Evolutionary conservation across 768 basidiomycete genomes (phyloP).

Genomic region (Podaxis mareebaensis): DNA sequence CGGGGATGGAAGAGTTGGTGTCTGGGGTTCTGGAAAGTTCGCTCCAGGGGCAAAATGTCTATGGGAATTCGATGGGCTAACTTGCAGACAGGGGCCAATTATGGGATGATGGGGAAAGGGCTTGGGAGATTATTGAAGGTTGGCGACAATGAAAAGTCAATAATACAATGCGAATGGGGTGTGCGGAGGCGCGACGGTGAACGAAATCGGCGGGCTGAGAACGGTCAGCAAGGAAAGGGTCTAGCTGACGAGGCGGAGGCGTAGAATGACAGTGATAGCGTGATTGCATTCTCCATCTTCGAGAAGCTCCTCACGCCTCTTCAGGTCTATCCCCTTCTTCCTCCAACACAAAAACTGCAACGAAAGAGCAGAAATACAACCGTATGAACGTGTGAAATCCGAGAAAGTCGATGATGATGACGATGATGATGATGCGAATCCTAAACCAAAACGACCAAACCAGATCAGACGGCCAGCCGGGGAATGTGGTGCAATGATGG

Average conservation of each 20-base stretch:
- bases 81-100: background rate
- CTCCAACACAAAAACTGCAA: slow-evolving; percentile 16
- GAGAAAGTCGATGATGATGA: slow-evolving; percentile 21
- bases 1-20: background rate
- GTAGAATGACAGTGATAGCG: background rate
- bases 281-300: slow-evolving; percentile 3
- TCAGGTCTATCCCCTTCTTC: slow-evolving; percentile 17
- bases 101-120: background rate
- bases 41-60: slow-evolving; percentile 7
- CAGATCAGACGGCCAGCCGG: slow-evolving; percentile 20
- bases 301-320: background rate
- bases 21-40: slow-evolving; percentile 6
- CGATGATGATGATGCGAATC: slow-evolving; percentile 12
- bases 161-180: slow-evolving; percentile 8
- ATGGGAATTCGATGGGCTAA: background rate
- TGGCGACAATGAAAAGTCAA: background rate
- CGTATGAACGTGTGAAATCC: slow-evolving; percentile 24
- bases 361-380: slow-evolving; percentile 19
- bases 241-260: slow-evolving; percentile 2
- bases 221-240: background rate
- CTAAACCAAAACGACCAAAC: slow-evolving; percentile 19
- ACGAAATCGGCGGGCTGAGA: background rate
- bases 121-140: background rate
- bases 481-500: slow-evolving; percentile 6
- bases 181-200: background rate